These are phyloP conservation scores for Coniochaeta sp. DNA, from an alignment of 2,329 filamentous ascomycete genomes.

Conservation along the genomic window DNA sequence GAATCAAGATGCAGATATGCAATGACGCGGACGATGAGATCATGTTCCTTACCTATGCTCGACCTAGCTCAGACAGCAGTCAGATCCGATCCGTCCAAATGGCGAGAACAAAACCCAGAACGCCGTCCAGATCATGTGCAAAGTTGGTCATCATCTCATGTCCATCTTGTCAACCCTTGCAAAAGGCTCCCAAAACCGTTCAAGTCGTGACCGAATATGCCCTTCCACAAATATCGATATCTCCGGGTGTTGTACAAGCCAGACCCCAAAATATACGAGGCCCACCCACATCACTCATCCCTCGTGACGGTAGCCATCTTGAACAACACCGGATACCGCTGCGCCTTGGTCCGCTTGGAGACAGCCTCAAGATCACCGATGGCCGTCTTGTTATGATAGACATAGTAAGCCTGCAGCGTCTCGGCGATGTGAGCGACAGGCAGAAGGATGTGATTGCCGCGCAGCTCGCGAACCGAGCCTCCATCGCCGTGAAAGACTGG, in stretches of 20 bases:
- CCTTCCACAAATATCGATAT: too few relatives aligned
- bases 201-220: too few relatives aligned
- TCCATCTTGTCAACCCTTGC: too few relatives aligned
- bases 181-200: too few relatives aligned
- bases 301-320: neutral
- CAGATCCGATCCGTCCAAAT: neutral
- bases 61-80: neutral
- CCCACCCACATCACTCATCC: neutral
- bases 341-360: neutral
- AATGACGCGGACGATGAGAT: too few relatives aligned
- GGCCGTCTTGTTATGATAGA: neutral
- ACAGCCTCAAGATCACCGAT: neutral
- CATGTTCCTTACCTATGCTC: too few relatives aligned
- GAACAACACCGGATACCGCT: neutral
- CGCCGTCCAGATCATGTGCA: too few relatives aligned
- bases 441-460: neutral
- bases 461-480: conserved; percentile 1
- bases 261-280: too few relatives aligned
- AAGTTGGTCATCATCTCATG: too few relatives aligned
- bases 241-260: too few relatives aligned
- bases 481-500: neutral
- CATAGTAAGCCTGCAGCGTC: neutral
- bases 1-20: too few relatives aligned
- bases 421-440: neutral
- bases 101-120: neutral